Evolutionary conservation across 331 rosid genomes (phyloP).

Genomic region (Pyrus hybrid): DNA sequence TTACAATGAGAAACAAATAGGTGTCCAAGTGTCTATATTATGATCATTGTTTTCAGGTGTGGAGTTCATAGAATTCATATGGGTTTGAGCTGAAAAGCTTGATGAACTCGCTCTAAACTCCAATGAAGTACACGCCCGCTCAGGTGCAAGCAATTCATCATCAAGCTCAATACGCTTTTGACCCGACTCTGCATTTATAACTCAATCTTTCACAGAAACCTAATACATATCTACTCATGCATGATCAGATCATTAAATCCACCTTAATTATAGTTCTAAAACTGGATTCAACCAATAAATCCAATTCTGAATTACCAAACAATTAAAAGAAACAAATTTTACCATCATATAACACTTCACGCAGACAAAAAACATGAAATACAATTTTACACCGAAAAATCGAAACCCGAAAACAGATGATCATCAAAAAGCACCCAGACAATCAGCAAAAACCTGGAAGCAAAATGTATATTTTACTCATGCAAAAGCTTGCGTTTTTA

Average conservation of each 20-base stretch:
- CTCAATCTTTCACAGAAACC: slow-evolving; percentile 10
- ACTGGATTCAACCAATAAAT: not conserved
- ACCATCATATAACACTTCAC: not conserved
- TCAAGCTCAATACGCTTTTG: slow-evolving; percentile 76
- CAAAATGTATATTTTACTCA: not conserved
- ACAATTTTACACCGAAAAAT: not conserved
- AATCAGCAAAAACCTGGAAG: not conserved
- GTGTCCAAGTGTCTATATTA: slow-evolving; percentile 66
- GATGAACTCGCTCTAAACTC: slow-evolving; percentile 89
- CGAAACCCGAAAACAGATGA: not conserved
- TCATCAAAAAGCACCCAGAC: not conserved
- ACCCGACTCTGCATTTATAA: slow-evolving; percentile 80
- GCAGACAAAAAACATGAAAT: not conserved
- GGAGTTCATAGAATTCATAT: slow-evolving; percentile 33
- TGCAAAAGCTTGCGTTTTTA: not conserved
- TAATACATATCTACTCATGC: slow-evolving; percentile 19
- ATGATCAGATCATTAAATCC: slow-evolving; percentile 7
- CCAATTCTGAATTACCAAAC: not conserved
- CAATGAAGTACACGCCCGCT: slow-evolving; percentile 75
- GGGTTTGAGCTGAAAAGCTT: slow-evolving; percentile 51
- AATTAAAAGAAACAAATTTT: not conserved
- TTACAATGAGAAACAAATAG: no score
- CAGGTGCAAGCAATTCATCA: slow-evolving; percentile 82
- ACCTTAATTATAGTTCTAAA: not conserved
- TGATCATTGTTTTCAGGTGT: slow-evolving; percentile 50